Conservation (phyloP, 108 stramenopile species). For the Fragilariopsis cylindrus region DNA sequence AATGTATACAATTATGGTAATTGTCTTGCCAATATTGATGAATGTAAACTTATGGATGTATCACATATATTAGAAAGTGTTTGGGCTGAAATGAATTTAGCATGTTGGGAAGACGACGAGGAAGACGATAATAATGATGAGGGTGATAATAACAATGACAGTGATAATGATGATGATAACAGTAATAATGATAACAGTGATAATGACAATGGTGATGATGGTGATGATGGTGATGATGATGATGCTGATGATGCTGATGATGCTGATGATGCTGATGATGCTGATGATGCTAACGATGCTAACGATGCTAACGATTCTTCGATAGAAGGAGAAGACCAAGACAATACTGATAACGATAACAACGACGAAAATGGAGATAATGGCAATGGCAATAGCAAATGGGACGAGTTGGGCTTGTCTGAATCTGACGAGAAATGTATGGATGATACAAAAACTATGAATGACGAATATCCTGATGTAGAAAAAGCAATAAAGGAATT, state of each 20-base stretch:
- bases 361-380: neutral
- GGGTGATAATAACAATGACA: neutral
- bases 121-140: neutral
- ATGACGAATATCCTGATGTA: neutral
- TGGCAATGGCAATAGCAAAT: neutral
- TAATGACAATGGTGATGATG: neutral
- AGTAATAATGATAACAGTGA: neutral
- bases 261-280: neutral
- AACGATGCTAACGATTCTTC: neutral
- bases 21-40: conserved; percentile 2
- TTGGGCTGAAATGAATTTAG: neutral
- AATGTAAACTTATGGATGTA: conserved; percentile 3
- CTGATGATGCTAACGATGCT: neutral
- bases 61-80: neutral
- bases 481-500: neutral
- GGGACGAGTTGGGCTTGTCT: neutral
- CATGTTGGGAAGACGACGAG: conserved; percentile 1
- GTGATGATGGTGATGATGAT: neutral
- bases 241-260: neutral
- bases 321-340: neutral
- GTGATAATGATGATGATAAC: neutral
- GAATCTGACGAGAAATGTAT: conserved; percentile 4
- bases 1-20: neutral
- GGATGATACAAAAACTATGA: neutral
- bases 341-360: neutral